Percentiles rank a stretch among this genome's conserved stretches.
phyloP scores from a whole-genome alignment of 345 rosid genomes.

The Hypericum perforatum region DNA sequence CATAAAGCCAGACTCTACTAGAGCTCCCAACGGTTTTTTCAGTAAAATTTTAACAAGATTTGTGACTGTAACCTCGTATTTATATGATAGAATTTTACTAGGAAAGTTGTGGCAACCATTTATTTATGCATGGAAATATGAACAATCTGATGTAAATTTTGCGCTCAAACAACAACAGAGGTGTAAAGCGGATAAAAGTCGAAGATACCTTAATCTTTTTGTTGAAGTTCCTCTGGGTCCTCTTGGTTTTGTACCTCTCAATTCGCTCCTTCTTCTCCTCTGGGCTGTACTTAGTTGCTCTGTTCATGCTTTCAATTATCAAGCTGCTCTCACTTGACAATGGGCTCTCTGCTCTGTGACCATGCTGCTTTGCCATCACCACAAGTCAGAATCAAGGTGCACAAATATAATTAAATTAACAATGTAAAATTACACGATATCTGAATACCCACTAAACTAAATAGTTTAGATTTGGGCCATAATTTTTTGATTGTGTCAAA shows the following conservation, averaged over 20 bases:
- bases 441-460: no score
- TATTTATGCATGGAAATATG: no score
- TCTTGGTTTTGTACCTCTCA: constrained; percentile 76
- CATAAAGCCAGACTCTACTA: constrained; percentile 7
- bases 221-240: constrained; percentile 80
- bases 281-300: constrained; percentile 65
- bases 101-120: no score
- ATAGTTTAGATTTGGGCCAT: no score
- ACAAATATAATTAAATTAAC: no score
- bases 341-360: constrained; percentile 42
- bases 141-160: neutral
- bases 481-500: no score
- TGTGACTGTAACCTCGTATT: neutral
- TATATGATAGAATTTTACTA: no score
- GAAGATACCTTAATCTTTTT: constrained; percentile 78
- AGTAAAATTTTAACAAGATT: neutral
- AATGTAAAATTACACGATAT: no score
- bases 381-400: constrained; percentile 21
- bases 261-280: constrained; percentile 86
- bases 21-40: neutral
- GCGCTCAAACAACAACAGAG: neutral
- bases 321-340: constrained; percentile 68
- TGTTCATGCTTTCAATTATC: constrained; percentile 80
- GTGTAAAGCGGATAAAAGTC: neutral
- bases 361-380: constrained; percentile 17